Base-by-base conservation (phyloP, 805 yeast species). In the Debaryomyces maramus region DNA sequence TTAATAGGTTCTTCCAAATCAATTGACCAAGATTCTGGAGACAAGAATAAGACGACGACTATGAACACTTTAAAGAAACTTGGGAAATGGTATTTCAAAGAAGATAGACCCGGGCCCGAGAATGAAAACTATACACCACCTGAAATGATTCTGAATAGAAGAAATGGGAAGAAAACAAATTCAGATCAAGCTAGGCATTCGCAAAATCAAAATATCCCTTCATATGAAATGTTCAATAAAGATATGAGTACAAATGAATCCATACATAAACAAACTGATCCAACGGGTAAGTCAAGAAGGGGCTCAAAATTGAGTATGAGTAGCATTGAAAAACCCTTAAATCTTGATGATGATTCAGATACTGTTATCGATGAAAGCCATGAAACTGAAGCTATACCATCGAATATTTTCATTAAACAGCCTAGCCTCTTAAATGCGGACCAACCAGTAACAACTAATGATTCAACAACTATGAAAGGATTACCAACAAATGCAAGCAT, bases 61-160 rank as follows among this genome's bases (percentile, higher is more conserved):
- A 50, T 54, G 28, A 60, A 53, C 32, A 62, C 87, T 0, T 61
- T 82, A 34, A 75, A 71, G 42, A 84, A 79, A 50, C 58, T 85
- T 6, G 86, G 85, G 1, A 81, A 76, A 45, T 83, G 91, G 88
- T 85, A 85, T 49, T 72, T 71, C 38, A 78, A 72, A 24, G 75
- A 75, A 40, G 75, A 67, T 16, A 55, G 50, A 16, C 38, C 36
- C 34, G 18, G 20, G 33, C 11, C 36, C 3, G 41, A 43, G 13
- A 40, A 45, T 13, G 48, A 43, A 6, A 44, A 46, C 8, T 71
- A 73, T 41, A 63, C 58, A 5, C 77, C 82, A 0, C 87, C 87
- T 0, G 86, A 81, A 52, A 82, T 82, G 88, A 82, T 82, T n/a
- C 67, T 76, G 31, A 78, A 69, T 19, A 64, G 86, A 53, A 66